Base-by-base conservation (phyloP, 352 stramenopile genomes). In the Pythium brachiatum region DNA sequence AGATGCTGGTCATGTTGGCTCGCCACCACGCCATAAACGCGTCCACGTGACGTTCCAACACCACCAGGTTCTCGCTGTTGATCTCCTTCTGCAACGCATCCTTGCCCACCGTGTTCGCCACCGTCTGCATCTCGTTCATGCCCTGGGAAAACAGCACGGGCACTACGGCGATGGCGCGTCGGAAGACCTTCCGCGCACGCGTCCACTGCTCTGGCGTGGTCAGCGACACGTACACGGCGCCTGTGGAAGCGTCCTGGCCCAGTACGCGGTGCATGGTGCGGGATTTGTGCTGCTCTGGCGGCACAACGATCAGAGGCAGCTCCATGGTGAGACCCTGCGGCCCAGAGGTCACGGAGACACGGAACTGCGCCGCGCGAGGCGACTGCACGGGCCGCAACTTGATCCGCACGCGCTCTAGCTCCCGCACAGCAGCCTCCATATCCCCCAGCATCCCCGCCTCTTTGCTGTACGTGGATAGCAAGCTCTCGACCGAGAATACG, bases 71-170 rank as follows among this genome's bases (percentile, higher is more conserved):
- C 56, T 91, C 86, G 20, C 67, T 62, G 62, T 95, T 95, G 63
- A 95, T 95, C 36, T 93, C 83, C 57, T 86, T 84, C 67, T 95
- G 86, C 26, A 95, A 55, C 43, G 78, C 72, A 18, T 83, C 76
- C 36, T 81, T 87, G 29, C 86, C 83, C 1, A 94, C 86, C 0
- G 88, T 90, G 60, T 98, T 98, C 2, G 89, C 89, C 7, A 98
- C 79, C 21, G 90, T 97, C 70, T 97, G 90, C 78, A 96, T 93
- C 65, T 97, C 92, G 75, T 98, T 98, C 73, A 98, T 86, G 38
- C 92, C 92, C 51, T 98, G 86, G 2, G 83, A 92, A 60, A 95
- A 95, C 9, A 95, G 67, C 21, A 95, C 75, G 4, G 86, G 79
- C 9, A 90, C 77, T n/a, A 95, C 76, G 7, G 53, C 60, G 65